These are phyloP conservation scores for Sclerospora graminicola DNA, from an alignment of 352 stramenopile species.

Conservation along the genomic window DNA sequence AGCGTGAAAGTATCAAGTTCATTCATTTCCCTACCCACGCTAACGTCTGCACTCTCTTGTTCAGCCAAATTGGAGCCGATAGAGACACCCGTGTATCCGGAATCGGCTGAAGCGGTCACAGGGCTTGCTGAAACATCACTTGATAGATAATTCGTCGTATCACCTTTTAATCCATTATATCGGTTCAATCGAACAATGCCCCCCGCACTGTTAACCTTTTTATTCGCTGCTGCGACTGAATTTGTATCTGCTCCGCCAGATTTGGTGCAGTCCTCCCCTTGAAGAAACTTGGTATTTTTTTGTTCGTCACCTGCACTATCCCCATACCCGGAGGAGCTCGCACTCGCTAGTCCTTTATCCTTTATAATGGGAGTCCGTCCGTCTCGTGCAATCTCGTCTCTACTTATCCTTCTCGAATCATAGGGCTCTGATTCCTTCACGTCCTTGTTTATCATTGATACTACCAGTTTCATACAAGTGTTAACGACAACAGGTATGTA, in stretches of 20 bases:
- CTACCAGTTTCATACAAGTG: no score
- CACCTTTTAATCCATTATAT: no score
- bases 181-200: constrained; percentile 2
- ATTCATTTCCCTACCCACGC: neutral
- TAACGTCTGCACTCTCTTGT: constrained; percentile 1
- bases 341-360: neutral
- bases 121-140: no score
- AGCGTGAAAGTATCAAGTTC: constrained; percentile 1
- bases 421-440: constrained; percentile 18
- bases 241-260: constrained; percentile 2
- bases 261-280: constrained; percentile 10
- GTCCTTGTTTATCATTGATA: constrained; percentile 2
- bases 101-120: no score
- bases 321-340: constrained; percentile 2
- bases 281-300: constrained; percentile 10
- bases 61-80: constrained; percentile 5
- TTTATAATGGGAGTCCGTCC: constrained; percentile 7
- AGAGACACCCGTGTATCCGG: neutral
- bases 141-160: no score
- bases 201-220: constrained; percentile 8
- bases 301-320: constrained; percentile 5
- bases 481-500: no score
- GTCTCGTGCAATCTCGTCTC: constrained; percentile 8
- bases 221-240: constrained; percentile 5
- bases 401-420: constrained; percentile 9